A percentile compares a stretch with the other conserved stretches of the same genome.
Conservation (phyloP, 148 eudicot genomes). For the Polygonum aviculare region DNA sequence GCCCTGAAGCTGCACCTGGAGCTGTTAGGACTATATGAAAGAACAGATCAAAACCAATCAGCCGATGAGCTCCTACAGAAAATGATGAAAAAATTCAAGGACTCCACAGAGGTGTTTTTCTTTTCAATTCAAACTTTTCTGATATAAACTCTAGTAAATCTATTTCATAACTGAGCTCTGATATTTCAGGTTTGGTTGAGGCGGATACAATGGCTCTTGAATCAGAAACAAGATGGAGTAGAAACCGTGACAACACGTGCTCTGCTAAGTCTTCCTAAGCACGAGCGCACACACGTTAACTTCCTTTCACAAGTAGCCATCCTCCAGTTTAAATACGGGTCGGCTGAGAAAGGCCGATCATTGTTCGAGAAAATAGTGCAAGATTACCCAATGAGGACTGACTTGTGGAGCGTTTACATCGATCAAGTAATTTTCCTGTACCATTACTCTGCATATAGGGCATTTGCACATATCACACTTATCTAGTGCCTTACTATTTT, state of each 20-base stretch:
- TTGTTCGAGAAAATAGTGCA: constrained; percentile 60
- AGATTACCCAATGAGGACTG: constrained; percentile 70
- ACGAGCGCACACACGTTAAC: constrained; percentile 52
- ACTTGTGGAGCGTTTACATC: constrained; percentile 81
- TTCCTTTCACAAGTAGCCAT: constrained; percentile 68
- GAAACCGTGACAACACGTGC: constrained; percentile 63
- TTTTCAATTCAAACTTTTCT: no score
- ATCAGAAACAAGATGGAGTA: constrained; percentile 50
- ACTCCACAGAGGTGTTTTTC: constrained; percentile 58
- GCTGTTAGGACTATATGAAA: constrained; percentile 72
- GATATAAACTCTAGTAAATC: neutral
- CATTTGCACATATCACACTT: neutral
- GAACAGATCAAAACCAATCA: constrained; percentile 68
- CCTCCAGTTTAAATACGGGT: constrained; percentile 61
- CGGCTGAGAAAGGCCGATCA: constrained; percentile 69
- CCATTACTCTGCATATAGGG: neutral
- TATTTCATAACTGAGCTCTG: neutral
- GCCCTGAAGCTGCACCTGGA: constrained; percentile 76
- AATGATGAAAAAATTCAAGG: constrained; percentile 81
- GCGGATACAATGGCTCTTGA: constrained; percentile 53
- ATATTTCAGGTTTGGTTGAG: constrained; percentile 73
- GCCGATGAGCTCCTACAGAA: constrained; percentile 72
- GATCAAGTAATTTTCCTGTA: constrained; percentile 50
- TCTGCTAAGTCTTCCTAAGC: constrained; percentile 57
- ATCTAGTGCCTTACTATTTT: neutral